Percentiles rank a stretch among this genome's conserved stretches.
These are phyloP conservation scores for Nitzschia palea DNA, from an alignment of 108 stramenopile genomes.

Conservation along the genomic window DNA sequence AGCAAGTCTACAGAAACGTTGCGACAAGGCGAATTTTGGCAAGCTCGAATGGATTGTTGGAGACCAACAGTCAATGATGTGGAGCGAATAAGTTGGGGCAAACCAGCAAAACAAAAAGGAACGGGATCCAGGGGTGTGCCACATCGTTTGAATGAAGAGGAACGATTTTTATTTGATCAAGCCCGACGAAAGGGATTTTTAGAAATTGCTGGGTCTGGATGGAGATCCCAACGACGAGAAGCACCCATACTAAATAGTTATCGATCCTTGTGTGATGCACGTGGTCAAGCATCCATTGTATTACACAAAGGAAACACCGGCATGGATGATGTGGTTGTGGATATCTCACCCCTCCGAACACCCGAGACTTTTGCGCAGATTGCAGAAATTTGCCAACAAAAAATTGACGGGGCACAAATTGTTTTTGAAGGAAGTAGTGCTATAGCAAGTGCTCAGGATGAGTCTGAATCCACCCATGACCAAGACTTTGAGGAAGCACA, in stretches of 20 bases:
- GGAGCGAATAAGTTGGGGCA: conserved; percentile 79
- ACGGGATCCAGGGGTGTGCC: conserved; percentile 77
- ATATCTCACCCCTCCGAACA: conserved; percentile 73
- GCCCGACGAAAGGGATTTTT: conserved; percentile 78
- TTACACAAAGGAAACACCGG: conserved; percentile 65
- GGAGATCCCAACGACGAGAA: conserved; percentile 74
- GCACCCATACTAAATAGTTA: conserved; percentile 83
- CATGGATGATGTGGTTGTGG: conserved; percentile 70
- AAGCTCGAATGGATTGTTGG: conserved; percentile 60
- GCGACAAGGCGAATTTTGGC: conserved; percentile 40
- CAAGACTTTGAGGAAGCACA: conserved; percentile 14
- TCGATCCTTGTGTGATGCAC: conserved; percentile 79
- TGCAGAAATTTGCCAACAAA: conserved; percentile 29
- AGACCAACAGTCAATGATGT: conserved; percentile 79
- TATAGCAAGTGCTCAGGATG: conserved; percentile 2
- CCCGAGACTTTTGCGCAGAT: conserved; percentile 47
- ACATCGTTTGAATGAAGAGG: conserved; percentile 79
- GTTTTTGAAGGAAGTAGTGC: conserved; percentile 31
- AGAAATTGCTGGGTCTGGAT: conserved; percentile 68
- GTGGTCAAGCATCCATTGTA: conserved; percentile 62
- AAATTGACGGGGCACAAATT: conserved; percentile 35
- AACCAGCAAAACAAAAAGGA: conserved; percentile 85
- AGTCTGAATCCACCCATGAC: conserved; percentile 8
- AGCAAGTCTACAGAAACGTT: background rate
- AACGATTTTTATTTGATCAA: conserved; percentile 72